Percentiles rank a stretch among this genome's conserved stretches.
phyloP scores from a whole-genome alignment of 1,139 yeast genomes.

The Ogataea hybrid region DNA sequence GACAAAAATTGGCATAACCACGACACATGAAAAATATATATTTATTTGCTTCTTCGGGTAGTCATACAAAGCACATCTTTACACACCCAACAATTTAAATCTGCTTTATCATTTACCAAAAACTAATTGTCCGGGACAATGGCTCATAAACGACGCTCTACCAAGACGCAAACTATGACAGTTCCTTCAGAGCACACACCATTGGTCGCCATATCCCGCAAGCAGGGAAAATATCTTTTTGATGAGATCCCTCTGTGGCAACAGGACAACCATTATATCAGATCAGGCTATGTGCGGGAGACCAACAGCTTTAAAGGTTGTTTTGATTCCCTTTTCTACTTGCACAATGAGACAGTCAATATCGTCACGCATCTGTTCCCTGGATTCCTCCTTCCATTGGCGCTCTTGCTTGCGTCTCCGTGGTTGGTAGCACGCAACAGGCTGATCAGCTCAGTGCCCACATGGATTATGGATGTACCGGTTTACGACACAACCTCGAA shows the following conservation, averaged over 20 bases:
- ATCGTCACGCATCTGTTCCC: constrained; percentile 82
- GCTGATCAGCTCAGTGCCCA: constrained; percentile 27
- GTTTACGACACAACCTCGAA: constrained; percentile 43
- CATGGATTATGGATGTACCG: constrained; percentile 35
- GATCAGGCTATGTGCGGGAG: constrained; percentile 71
- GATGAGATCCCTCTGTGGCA: constrained; percentile 66
- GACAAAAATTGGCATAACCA: too few species aligned
- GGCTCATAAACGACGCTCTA: background rate
- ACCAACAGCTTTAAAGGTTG: constrained; percentile 55
- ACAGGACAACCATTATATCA: constrained; percentile 92
- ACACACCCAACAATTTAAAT: background rate
- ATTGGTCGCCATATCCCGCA: background rate
- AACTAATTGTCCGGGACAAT: background rate
- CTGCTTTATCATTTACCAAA: too few species aligned
- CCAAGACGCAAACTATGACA: background rate
- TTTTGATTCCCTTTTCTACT: constrained; percentile 53
- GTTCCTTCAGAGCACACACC: background rate
- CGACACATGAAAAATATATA: too few species aligned
- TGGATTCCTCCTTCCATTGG: constrained; percentile 40
- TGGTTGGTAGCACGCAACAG: constrained; percentile 17
- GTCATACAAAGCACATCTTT: background rate
- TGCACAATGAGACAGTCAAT: constrained; percentile 87
- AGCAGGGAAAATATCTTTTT: constrained; percentile 1
- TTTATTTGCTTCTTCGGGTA: background rate
- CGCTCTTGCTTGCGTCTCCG: constrained; percentile 25